A percentile compares a stretch with the other conserved stretches of the same genome.
These are phyloP conservation scores for Rhamnella rubrinervis DNA, from an alignment of 331 rosid genomes.

Conservation along the genomic window DNA sequence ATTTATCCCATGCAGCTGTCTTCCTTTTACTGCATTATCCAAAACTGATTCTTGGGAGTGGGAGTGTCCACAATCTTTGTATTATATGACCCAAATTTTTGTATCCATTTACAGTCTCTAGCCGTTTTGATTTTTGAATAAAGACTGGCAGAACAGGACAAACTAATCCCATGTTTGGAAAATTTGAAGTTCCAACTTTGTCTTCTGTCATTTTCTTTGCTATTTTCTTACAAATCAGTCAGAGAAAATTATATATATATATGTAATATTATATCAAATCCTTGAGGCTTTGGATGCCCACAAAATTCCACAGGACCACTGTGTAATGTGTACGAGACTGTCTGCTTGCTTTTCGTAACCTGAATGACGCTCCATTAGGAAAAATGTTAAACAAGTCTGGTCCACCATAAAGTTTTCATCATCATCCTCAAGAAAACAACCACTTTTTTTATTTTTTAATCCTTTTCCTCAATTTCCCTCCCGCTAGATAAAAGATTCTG, in stretches of 20 bases:
- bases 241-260: neutral
- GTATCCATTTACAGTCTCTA: neutral
- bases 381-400: constrained; percentile 29
- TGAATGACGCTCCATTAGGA: constrained; percentile 19
- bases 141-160: constrained; percentile 29
- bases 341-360: constrained; percentile 23
- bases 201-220: constrained; percentile 8
- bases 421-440: constrained; percentile 12
- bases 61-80: constrained; percentile 14
- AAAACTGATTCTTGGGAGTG: neutral
- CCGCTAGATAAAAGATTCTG: too few relatives aligned
- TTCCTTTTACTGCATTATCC: neutral
- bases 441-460: too few relatives aligned
- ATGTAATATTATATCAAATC: neutral
- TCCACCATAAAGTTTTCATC: constrained; percentile 36
- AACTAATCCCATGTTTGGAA: constrained; percentile 24
- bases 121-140: constrained; percentile 16
- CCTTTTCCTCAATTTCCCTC: too few relatives aligned
- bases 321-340: constrained; percentile 24
- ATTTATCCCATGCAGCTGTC: neutral
- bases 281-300: constrained; percentile 32
- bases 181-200: constrained; percentile 23
- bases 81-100: constrained; percentile 1
- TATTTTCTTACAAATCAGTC: constrained; percentile 1
- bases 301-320: constrained; percentile 42